These are phyloP conservation scores for Yamadazyma songkhlaensis DNA, from an alignment of 1,139 yeast species.

Conservation along the genomic window DNA sequence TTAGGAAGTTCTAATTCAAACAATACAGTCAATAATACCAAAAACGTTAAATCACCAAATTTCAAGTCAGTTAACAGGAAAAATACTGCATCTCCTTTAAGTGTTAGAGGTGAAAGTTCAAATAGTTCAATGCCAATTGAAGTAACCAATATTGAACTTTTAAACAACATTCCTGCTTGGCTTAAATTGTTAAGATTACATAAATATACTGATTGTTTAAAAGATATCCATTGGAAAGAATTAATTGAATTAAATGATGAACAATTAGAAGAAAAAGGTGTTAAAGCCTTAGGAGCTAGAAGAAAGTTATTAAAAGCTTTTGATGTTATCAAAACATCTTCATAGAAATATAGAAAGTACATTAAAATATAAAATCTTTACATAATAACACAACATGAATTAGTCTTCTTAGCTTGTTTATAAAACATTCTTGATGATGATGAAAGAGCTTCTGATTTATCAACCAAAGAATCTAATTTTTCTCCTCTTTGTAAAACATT, in stretches of 20 bases:
- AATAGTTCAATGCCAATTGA: constrained; percentile 57
- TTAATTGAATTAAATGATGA: constrained; percentile 69
- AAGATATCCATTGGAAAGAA: constrained; percentile 75
- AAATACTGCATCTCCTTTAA: constrained; percentile 10
- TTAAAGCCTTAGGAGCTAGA: constrained; percentile 91
- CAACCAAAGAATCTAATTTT: constrained; percentile 88
- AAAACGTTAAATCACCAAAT: constrained; percentile 16
- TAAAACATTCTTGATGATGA: constrained; percentile 90
- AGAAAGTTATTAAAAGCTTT: constrained; percentile 90
- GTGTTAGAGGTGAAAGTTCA: constrained; percentile 7
- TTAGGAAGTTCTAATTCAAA: constrained; percentile 8
- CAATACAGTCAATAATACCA: constrained; percentile 6
- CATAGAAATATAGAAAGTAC: not conserved
- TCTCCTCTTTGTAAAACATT: constrained; percentile 95
- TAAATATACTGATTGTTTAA: constrained; percentile 84
- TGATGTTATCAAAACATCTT: constrained; percentile 58
- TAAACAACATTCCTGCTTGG: constrained; percentile 89
- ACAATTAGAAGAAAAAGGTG: constrained; percentile 75
- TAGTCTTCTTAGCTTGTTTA: constrained; percentile 96
- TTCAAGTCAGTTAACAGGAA: constrained; percentile 9
- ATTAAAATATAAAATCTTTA: constrained; percentile 22
- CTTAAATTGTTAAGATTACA: constrained; percentile 83
- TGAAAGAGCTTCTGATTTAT: constrained; percentile 90
- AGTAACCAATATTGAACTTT: constrained; percentile 59
- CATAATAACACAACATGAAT: constrained; percentile 88